Evolutionary conservation across 768 basidiomycete species (phyloP).

Genomic region (Sistotremastrum niveocremeum): DNA sequence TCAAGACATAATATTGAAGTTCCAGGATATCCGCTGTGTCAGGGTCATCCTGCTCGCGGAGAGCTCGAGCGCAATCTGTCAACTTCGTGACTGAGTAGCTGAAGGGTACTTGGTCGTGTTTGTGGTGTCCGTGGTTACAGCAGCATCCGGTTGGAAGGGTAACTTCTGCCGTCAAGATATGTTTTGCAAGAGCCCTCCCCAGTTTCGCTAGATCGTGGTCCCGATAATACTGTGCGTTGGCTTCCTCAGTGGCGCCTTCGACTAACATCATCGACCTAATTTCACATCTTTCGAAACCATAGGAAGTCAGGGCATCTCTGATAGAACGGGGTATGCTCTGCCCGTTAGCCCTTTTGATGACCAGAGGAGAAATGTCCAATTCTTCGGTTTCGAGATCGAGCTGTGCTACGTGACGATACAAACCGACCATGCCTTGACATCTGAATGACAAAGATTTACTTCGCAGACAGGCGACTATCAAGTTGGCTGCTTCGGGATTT

Average conservation of each 20-base stretch:
- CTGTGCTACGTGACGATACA: constrained; percentile 30
- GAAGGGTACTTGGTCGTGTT: constrained; percentile 46
- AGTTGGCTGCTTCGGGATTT: constrained; percentile 29
- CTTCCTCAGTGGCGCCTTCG: neutral
- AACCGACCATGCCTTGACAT: constrained; percentile 35
- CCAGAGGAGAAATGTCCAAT: constrained; percentile 33
- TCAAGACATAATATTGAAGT: constrained; percentile 44
- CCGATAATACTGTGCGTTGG: constrained; percentile 12
- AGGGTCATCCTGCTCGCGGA: constrained; percentile 29
- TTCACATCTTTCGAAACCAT: constrained; percentile 36
- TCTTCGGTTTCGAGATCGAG: constrained; percentile 20
- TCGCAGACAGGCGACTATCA: constrained; percentile 42
- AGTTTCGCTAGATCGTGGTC: constrained; percentile 38
- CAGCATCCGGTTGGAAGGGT: constrained; percentile 39
- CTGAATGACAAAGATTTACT: constrained; percentile 41
- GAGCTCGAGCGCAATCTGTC: constrained; percentile 43
- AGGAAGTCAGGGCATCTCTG: constrained; percentile 30
- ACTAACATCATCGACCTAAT: constrained; percentile 35
- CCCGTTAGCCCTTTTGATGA: constrained; percentile 28
- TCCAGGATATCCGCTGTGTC: constrained; percentile 51
- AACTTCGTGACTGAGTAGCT: constrained; percentile 43
- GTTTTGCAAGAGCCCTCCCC: constrained; percentile 32
- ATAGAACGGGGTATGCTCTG: constrained; percentile 34
- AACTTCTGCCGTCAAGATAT: constrained; percentile 47
- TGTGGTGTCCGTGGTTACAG: constrained; percentile 32